Evolutionary conservation across 371 early-diverging fungal species (phyloP).

Genomic region (Rhizopus microsporus): DNA sequence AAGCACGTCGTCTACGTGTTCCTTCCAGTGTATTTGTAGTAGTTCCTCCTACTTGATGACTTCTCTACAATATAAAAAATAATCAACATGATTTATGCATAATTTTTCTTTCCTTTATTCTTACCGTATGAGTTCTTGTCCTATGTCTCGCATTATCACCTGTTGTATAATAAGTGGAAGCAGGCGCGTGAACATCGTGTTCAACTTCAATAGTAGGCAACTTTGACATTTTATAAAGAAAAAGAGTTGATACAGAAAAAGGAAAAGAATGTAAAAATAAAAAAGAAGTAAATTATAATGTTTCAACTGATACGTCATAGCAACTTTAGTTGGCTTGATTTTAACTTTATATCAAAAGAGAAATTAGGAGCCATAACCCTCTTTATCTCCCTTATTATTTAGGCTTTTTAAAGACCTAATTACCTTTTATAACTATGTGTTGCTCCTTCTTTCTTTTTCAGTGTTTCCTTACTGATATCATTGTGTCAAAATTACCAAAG

Average conservation of each 20-base stretch:
- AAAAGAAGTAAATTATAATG: not conserved
- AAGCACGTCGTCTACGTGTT: constrained; percentile 43
- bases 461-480: too few relatives aligned
- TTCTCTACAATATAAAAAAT: constrained; percentile 12
- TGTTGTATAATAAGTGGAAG: constrained; percentile 53
- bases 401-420: too few relatives aligned
- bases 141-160: constrained; percentile 41
- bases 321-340: too few relatives aligned
- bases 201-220: constrained; percentile 15
- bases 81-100: not conserved
- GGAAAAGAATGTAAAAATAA: constrained; percentile 11
- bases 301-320: constrained; percentile 3
- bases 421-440: too few relatives aligned
- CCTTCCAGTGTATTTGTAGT: constrained; percentile 13
- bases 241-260: constrained; percentile 7
- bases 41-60: constrained; percentile 7
- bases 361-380: too few relatives aligned
- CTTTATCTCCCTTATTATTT: too few relatives aligned
- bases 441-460: too few relatives aligned
- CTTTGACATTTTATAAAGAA: constrained; percentile 15
- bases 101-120: constrained; percentile 1
- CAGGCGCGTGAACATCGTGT: constrained; percentile 46
- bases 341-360: too few relatives aligned
- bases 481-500: too few relatives aligned
- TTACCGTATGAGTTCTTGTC: constrained; percentile 34